Evolutionary conservation across 768 basidiomycete genomes (phyloP).

Genomic region (Floccularia luteovirens): DNA sequence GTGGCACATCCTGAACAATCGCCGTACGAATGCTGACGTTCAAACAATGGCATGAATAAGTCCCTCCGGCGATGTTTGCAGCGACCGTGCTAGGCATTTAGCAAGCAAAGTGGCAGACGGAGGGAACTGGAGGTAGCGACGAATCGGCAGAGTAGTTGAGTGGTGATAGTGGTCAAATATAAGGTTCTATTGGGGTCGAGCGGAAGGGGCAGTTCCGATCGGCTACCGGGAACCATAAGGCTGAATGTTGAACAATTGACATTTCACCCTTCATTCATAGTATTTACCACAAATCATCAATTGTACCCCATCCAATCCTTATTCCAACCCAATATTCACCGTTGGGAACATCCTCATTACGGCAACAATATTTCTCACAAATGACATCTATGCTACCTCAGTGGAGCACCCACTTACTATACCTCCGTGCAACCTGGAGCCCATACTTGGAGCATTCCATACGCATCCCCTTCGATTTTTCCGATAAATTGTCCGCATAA

Average conservation of each 20-base stretch:
- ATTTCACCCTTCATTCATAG: too few relatives aligned
- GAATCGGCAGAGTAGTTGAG: slow-evolving; percentile 6
- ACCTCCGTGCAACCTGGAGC: too few relatives aligned
- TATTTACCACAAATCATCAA: too few relatives aligned
- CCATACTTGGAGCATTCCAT: too few relatives aligned
- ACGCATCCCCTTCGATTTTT: background rate
- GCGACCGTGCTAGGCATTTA: slow-evolving; percentile 21
- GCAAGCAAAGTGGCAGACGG: slow-evolving; percentile 4
- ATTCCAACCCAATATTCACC: too few relatives aligned
- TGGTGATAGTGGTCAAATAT: background rate
- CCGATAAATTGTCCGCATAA: too few relatives aligned
- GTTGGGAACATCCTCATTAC: too few relatives aligned
- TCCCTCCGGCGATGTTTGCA: slow-evolving; percentile 11
- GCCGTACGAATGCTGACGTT: slow-evolving; percentile 52
- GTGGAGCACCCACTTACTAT: too few relatives aligned
- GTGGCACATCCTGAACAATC: slow-evolving; percentile 20
- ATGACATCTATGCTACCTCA: too few relatives aligned
- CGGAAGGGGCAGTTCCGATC: slow-evolving; percentile 30
- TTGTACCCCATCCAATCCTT: too few relatives aligned
- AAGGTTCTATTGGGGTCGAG: slow-evolving; percentile 4
- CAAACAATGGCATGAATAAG: slow-evolving; percentile 62
- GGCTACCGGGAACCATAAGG: slow-evolving; percentile 25
- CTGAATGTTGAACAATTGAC: too few relatives aligned
- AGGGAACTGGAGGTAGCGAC: slow-evolving; percentile 1
- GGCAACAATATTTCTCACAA: too few relatives aligned